Evolutionary conservation across 169 alveolate species (phyloP).

Genomic region (Plasmodium sp.): DNA sequence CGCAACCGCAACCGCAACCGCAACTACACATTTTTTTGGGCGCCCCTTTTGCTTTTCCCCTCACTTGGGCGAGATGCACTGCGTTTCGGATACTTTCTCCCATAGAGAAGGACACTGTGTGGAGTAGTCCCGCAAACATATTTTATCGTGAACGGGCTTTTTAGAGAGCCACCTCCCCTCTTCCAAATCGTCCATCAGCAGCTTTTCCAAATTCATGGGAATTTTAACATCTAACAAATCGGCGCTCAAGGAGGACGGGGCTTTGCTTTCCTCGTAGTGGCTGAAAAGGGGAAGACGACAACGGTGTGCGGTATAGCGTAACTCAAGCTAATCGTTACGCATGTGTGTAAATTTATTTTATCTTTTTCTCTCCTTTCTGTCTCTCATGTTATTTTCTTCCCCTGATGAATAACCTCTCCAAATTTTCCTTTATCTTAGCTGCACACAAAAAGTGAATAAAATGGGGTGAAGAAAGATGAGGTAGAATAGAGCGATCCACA

Average conservation of each 20-base stretch:
- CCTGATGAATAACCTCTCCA: slow-evolving; percentile 31
- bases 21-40: background rate
- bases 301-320: background rate
- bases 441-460: background rate
- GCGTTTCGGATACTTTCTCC: slow-evolving; percentile 64
- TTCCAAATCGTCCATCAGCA: slow-evolving; percentile 58
- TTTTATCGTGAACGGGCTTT: slow-evolving; percentile 45
- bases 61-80: slow-evolving; percentile 65
- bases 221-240: slow-evolving; percentile 60
- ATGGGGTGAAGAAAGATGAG: background rate
- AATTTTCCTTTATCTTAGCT: slow-evolving; percentile 41
- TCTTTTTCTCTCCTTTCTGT: background rate
- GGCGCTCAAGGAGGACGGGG: slow-evolving; percentile 34
- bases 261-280: slow-evolving; percentile 51
- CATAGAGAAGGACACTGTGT: slow-evolving; percentile 58
- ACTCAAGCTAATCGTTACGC: background rate
- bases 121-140: slow-evolving; percentile 61
- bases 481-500: background rate
- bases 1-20: background rate
- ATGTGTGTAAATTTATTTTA: background rate
- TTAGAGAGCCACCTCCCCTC: slow-evolving; percentile 56
- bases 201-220: slow-evolving; percentile 27
- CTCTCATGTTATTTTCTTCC: background rate
- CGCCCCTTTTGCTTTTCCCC: background rate
- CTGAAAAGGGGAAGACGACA: background rate